Evolutionary conservation across 2,329 filamentous ascomycete genomes (phyloP).

Genomic region (Diplodia scrobiculata): DNA sequence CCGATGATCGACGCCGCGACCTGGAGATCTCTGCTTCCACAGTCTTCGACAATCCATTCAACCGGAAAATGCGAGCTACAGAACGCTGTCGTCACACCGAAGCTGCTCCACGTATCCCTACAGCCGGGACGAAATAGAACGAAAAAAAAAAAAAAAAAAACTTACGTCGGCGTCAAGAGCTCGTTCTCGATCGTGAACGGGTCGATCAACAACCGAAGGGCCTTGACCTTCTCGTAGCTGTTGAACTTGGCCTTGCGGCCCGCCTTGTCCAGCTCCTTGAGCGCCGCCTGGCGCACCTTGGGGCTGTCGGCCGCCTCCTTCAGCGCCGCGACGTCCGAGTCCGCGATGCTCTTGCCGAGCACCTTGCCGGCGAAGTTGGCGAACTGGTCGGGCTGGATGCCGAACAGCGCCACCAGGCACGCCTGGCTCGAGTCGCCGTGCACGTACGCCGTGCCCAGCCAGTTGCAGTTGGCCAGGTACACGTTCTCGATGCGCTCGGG

Average conservation of each 20-base stretch:
- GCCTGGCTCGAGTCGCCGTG: constrained; percentile 87
- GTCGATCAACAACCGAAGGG: constrained; percentile 74
- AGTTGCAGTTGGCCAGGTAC: constrained; percentile 76
- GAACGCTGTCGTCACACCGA: neutral
- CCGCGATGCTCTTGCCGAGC: constrained; percentile 65
- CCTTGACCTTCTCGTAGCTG: constrained; percentile 80
- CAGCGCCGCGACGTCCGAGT: constrained; percentile 67
- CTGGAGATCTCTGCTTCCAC: neutral
- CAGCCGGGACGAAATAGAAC: neutral
- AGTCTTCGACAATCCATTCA: neutral
- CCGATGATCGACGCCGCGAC: neutral
- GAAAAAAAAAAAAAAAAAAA: constrained; percentile 34
- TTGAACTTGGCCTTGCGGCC: constrained; percentile 86
- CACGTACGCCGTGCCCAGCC: constrained; percentile 79
- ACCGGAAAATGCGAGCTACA: neutral
- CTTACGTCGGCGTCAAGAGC: constrained; percentile 83
- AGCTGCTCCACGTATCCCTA: neutral
- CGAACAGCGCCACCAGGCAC: constrained; percentile 81
- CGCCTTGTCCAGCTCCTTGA: constrained; percentile 77
- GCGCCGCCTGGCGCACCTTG: constrained; percentile 71
- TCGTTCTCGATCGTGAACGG: constrained; percentile 94
- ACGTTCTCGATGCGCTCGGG: constrained; percentile 97
- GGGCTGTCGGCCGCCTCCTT: constrained; percentile 67
- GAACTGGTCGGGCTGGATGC: constrained; percentile 81
- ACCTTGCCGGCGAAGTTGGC: constrained; percentile 77